Conservation (phyloP, 2,329 filamentous ascomycete genomes). For the Diplocarpon mali region DNA sequence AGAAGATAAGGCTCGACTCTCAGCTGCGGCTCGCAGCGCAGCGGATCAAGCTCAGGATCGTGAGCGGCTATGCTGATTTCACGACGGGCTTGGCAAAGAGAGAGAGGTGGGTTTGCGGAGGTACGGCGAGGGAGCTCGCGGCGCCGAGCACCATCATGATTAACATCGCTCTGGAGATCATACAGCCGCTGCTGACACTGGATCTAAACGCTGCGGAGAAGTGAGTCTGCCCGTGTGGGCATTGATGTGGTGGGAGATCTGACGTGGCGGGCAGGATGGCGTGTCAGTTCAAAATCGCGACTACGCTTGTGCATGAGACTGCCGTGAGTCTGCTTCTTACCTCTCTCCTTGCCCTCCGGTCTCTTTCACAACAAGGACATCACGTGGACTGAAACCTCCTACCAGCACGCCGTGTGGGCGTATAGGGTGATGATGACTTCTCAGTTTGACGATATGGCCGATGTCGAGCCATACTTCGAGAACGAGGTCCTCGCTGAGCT, state of each 20-base stretch:
- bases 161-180: neutral
- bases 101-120: too few relatives aligned
- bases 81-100: neutral
- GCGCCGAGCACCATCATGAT: neutral
- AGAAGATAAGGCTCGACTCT: neutral
- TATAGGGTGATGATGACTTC: neutral
- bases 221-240: neutral
- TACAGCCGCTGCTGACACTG: conserved; percentile 2
- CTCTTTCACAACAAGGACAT: neutral
- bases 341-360: neutral
- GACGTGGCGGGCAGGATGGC: neutral
- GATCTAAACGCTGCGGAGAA: conserved; percentile 1
- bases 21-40: neutral
- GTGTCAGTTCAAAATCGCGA: conserved; percentile 3
- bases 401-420: conserved; percentile 1
- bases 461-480: conserved; percentile 6
- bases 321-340: neutral
- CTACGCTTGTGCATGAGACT: conserved; percentile 2
- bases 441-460: neutral
- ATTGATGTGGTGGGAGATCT: neutral
- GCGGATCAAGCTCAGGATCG: neutral
- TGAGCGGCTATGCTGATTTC: conserved; percentile 1
- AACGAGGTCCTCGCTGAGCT: conserved; percentile 4
- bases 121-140: neutral
- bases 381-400: neutral